Conservation (phyloP, 2,329 filamentous ascomycete genomes). For the Stachybotrys chlorohalonatus region DNA sequence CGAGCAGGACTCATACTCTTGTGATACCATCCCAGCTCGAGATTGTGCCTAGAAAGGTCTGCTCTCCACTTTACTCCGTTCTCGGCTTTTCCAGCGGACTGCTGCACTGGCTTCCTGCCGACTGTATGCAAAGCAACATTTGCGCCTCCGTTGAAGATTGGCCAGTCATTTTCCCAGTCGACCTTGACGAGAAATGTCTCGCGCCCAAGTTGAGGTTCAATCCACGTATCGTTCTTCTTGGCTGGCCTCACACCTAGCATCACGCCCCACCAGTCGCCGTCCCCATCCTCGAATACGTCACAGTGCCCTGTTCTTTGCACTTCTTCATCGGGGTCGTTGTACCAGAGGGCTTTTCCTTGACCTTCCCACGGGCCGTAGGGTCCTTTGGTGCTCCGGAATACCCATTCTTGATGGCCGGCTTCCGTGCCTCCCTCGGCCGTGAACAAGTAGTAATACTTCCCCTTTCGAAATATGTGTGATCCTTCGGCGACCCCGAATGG, state of each 20-base stretch:
- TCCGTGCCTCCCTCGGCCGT: slow-evolving; percentile 16
- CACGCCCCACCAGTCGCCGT: slow-evolving; percentile 13
- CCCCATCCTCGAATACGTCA: slow-evolving; percentile 12
- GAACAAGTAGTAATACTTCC: slow-evolving; percentile 13
- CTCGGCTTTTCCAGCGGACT: not conserved
- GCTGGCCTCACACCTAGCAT: slow-evolving; percentile 11
- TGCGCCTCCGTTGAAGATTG: slow-evolving; percentile 12
- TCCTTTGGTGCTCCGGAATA: slow-evolving; percentile 32
- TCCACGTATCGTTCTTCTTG: slow-evolving; percentile 3
- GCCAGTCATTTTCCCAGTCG: slow-evolving; percentile 15
- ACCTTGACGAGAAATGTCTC: slow-evolving; percentile 15
- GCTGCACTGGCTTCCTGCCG: slow-evolving; percentile 5
- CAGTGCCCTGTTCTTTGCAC: slow-evolving; percentile 29
- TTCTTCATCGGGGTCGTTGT: slow-evolving; percentile 34
- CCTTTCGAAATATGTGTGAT: slow-evolving; percentile 16
- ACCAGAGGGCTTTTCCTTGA: slow-evolving; percentile 14
- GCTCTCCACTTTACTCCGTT: slow-evolving; percentile 6
- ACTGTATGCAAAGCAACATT: slow-evolving; percentile 11
- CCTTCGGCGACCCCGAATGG: slow-evolving; percentile 32
- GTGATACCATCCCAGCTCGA: slow-evolving; percentile 17
- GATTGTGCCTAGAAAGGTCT: slow-evolving; percentile 4
- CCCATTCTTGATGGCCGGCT: slow-evolving; percentile 41
- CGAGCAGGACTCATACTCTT: slow-evolving; percentile 7
- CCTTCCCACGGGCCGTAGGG: slow-evolving; percentile 41
- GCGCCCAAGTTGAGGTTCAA: slow-evolving; percentile 14